Conservation (phyloP, 1,284 basidiomycete species). For the Mycosarcoma maydis region DNA sequence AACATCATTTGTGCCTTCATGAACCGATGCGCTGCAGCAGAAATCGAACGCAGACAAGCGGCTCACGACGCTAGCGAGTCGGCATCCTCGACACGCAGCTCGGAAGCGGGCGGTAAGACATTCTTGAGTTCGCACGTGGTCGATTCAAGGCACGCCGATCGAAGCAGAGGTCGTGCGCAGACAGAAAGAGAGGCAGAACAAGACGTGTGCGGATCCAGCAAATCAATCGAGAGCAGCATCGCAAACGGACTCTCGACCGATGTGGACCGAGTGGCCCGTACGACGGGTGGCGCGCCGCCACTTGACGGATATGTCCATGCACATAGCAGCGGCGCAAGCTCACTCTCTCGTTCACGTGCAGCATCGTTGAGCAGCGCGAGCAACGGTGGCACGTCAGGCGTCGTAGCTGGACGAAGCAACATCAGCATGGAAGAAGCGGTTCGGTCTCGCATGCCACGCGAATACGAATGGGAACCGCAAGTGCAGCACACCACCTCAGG, state of each 20-base stretch:
- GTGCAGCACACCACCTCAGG: conserved; percentile 6
- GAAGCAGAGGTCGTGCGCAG: conserved; percentile 12
- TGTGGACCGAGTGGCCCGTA: too few species aligned
- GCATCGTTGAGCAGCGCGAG: conserved; percentile 22
- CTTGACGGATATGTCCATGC: conserved; percentile 5
- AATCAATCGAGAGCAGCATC: conserved; percentile 4
- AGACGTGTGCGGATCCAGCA: conserved; percentile 21
- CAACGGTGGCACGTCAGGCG: not conserved
- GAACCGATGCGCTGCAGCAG: conserved; percentile 43
- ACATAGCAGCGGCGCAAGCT: conserved; percentile 24
- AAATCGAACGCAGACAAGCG: conserved; percentile 8
- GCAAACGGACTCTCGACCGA: conserved; percentile 5
- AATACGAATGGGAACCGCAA: conserved; percentile 55
- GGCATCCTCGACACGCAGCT: not conserved
- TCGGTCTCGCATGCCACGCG: conserved; percentile 49
- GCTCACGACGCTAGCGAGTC: not conserved
- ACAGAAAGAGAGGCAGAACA: conserved; percentile 2
- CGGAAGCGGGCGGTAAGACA: not conserved
- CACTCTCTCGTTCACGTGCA: conserved; percentile 36
- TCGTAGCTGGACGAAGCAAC: not conserved
- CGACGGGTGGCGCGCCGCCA: too few species aligned
- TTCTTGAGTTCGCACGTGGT: not conserved
- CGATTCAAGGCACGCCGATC: not conserved
- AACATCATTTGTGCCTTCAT: conserved; percentile 64
- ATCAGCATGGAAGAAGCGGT: conserved; percentile 19